Conservation (phyloP, 441 rosid genomes). For the Arabidopsis hybrid region DNA sequence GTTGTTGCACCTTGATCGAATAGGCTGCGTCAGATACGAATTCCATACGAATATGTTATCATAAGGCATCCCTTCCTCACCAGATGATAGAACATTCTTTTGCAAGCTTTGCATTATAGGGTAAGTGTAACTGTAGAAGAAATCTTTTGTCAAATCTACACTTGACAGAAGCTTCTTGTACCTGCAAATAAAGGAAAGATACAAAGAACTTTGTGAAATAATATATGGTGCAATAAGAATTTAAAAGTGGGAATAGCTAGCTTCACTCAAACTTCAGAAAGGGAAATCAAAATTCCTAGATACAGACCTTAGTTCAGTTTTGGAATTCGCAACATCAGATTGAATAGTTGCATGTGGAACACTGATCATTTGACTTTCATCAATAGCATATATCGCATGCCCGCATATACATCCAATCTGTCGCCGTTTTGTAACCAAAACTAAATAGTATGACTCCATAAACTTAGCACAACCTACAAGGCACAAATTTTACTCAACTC, state of each 20-base stretch:
- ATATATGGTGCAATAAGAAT: background rate
- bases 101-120: conserved; percentile 99
- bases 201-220: background rate
- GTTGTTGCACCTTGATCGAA: conserved; percentile 88
- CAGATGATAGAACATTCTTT: conserved; percentile 70
- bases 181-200: conserved; percentile 60
- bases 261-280: background rate
- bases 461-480: conserved; percentile 89
- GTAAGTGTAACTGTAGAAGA: conserved; percentile 95
- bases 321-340: conserved; percentile 90
- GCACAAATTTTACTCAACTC: conserved; percentile 9
- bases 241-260: background rate
- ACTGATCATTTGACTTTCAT: conserved; percentile 89
- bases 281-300: conserved; percentile 30
- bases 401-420: conserved; percentile 97
- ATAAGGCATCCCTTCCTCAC: conserved; percentile 80
- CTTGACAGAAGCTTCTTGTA: conserved; percentile 97
- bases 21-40: conserved; percentile 74
- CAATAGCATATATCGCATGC: conserved; percentile 90
- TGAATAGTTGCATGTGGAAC: conserved; percentile 90
- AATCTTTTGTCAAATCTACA: conserved; percentile 98
- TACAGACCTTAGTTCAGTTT: conserved; percentile 84
- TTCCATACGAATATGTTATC: conserved; percentile 97
- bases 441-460: conserved; percentile 92
- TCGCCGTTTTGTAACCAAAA: conserved; percentile 85